Evolutionary conservation across 2,329 filamentous ascomycete species (phyloP).

Genomic region (Pseudogymnoascus sp.): DNA sequence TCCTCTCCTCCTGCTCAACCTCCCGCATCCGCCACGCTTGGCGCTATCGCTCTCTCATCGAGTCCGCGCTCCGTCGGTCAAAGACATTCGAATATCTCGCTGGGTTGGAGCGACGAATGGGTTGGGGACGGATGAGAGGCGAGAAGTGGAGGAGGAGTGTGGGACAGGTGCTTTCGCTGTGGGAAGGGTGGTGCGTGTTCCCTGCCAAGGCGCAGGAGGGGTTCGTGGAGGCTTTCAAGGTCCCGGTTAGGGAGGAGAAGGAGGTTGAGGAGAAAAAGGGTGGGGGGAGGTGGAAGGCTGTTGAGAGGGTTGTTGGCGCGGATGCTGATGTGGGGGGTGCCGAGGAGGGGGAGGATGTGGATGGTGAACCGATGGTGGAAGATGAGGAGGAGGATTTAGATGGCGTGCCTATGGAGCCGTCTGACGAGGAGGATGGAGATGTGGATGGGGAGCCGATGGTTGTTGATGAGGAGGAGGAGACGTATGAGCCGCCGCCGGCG

Average conservation of each 20-base stretch:
- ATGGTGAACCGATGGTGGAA: conserved; percentile 32
- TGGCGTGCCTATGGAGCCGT: conserved; percentile 35
- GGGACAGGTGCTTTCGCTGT: conserved; percentile 46
- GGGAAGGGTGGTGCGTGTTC: conserved; percentile 66
- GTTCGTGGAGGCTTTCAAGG: conserved; percentile 56
- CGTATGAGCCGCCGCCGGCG: conserved; percentile 23
- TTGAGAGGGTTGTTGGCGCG: conserved; percentile 29
- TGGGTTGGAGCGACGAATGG: conserved; percentile 50
- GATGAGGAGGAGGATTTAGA: conserved; percentile 28
- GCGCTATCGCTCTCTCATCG: conserved; percentile 60
- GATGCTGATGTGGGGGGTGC: conserved; percentile 24
- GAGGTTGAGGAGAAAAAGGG: conserved; percentile 36
- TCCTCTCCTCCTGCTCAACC: conserved; percentile 55
- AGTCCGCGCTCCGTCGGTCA: conserved; percentile 48
- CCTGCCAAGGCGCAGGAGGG: conserved; percentile 63
- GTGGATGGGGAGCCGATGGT: conserved; percentile 35
- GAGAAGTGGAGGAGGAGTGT: conserved; percentile 60
- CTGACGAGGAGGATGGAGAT: conserved; percentile 38
- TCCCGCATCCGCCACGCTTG: conserved; percentile 59
- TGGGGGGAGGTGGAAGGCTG: conserved; percentile 33
- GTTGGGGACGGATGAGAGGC: conserved; percentile 59
- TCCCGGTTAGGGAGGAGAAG: conserved; percentile 22
- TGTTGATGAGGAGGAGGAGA: conserved; percentile 40
- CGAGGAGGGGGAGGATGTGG: conserved; percentile 38
- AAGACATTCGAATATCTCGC: conserved; percentile 58